A percentile compares a stretch with the other conserved stretches of the same genome.
Evolutionary conservation across 2,329 filamentous ascomycete species (phyloP).

Genomic region (Sporothrix brasiliensis): DNA sequence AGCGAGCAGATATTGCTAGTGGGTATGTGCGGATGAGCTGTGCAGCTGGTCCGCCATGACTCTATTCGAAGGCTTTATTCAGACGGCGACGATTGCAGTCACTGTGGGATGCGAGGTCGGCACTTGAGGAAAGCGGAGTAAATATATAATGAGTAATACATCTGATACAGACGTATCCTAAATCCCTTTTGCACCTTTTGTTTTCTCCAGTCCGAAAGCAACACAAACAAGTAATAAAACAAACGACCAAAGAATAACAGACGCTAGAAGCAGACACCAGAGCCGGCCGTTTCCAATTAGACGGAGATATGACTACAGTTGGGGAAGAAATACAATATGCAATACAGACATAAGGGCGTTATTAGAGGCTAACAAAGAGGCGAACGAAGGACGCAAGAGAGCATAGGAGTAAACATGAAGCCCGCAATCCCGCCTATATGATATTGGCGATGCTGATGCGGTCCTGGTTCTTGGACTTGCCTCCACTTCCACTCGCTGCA

Average conservation of each 20-base stretch:
- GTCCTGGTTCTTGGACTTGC: conserved; percentile 47
- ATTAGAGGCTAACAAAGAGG: not conserved
- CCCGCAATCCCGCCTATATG: conserved; percentile 38
- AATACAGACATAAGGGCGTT: not conserved
- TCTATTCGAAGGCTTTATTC: not conserved
- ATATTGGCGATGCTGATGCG: conserved; percentile 53
- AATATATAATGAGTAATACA: not conserved
- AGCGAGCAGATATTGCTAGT: conserved; percentile 10
- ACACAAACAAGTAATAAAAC: not conserved
- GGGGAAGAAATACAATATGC: not conserved
- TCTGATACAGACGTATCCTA: not conserved
- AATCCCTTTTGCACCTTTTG: conserved; percentile 3
- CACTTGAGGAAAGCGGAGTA: not conserved
- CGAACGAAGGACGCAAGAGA: not conserved
- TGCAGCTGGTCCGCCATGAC: not conserved
- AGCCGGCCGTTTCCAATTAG: conserved; percentile 25
- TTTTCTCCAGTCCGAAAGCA: not conserved
- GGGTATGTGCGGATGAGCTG: conserved; percentile 8
- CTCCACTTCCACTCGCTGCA: not conserved
- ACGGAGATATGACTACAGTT: not conserved
- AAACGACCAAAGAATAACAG: not conserved
- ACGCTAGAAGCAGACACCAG: not conserved
- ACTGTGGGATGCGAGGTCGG: not conserved
- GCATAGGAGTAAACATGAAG: not conserved
- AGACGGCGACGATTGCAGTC: not conserved